Percentiles rank a stretch among this genome's conserved stretches.
These are phyloP conservation scores for Nothopassalora personata DNA, from an alignment of 2,329 filamentous ascomycete species.

Conservation along the genomic window DNA sequence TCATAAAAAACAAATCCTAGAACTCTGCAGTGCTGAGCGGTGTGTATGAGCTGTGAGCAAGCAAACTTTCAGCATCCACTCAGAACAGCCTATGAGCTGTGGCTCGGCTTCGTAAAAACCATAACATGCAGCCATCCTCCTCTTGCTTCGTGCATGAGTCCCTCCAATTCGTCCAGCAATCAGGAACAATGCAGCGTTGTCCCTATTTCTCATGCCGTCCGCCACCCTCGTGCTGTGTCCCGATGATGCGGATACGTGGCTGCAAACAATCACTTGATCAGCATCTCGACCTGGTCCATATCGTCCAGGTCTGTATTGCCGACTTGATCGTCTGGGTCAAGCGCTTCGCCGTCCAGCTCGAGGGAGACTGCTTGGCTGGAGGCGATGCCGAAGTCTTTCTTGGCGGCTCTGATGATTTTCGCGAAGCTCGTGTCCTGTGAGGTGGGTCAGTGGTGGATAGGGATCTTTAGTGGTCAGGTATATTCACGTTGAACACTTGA, in stretches of 20 bases:
- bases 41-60: background rate
- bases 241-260: background rate
- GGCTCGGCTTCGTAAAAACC: background rate
- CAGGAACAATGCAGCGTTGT: constrained; percentile 2
- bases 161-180: background rate
- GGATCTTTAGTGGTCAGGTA: background rate
- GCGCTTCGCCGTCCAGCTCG: constrained; percentile 68
- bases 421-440: constrained; percentile 53
- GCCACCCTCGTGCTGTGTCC: background rate
- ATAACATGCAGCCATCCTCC: background rate
- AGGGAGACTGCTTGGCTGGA: constrained; percentile 54
- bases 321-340: constrained; percentile 58
- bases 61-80: background rate
- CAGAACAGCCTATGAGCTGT: background rate
- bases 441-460: constrained; percentile 21
- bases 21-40: background rate
- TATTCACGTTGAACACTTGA: constrained; percentile 43
- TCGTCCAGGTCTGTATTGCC: constrained; percentile 67
- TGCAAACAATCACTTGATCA: constrained; percentile 41
- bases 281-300: constrained; percentile 69
- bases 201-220: background rate
- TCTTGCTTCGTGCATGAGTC: background rate
- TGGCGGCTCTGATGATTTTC: constrained; percentile 59
- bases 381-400: constrained; percentile 49
- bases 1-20: background rate